A percentile compares a stretch with the other conserved stretches of the same genome.
phyloP scores from a whole-genome alignment of 495 filamentous ascomycete species.

The Aspergillus incahuasiensis region DNA sequence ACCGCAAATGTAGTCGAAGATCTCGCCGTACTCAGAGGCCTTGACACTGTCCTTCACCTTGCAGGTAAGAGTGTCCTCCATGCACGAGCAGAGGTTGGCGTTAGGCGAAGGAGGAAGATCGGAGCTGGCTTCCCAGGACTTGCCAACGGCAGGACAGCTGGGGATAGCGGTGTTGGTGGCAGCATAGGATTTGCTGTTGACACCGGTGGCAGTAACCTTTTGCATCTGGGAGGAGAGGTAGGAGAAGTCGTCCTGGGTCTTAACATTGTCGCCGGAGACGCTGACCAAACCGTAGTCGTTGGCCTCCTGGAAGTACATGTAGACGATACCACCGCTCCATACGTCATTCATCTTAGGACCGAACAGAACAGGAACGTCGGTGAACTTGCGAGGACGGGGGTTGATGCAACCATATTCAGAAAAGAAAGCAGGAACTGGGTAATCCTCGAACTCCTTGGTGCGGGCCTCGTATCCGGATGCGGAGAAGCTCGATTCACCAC shows the following conservation, averaged over 20 bases:
- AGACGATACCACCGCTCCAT: slow-evolving; percentile 93
- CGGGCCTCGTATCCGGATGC: slow-evolving; percentile 74
- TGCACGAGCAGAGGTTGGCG: slow-evolving; percentile 74
- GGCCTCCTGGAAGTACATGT: slow-evolving; percentile 93
- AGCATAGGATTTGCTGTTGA: slow-evolving; percentile 61
- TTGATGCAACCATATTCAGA: slow-evolving; percentile 97
- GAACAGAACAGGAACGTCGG: slow-evolving; percentile 80
- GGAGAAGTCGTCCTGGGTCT: slow-evolving; percentile 67
- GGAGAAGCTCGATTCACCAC: slow-evolving; percentile 70
- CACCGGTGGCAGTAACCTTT: slow-evolving; percentile 59
- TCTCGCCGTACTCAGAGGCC: slow-evolving; percentile 51
- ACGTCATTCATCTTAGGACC: slow-evolving; percentile 74
- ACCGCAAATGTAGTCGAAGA: slow-evolving; percentile 75
- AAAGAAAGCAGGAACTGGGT: slow-evolving; percentile 92
- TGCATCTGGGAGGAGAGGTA: slow-evolving; percentile 68
- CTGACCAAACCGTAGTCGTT: slow-evolving; percentile 88
- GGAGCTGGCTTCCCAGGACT: slow-evolving; percentile 65
- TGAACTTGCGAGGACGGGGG: slow-evolving; percentile 70
- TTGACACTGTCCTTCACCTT: slow-evolving; percentile 51
- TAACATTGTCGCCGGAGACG: slow-evolving; percentile 50
- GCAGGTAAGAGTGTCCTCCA: slow-evolving; percentile 71
- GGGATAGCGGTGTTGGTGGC: slow-evolving; percentile 62
- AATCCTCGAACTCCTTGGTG: slow-evolving; percentile 78
- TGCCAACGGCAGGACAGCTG: slow-evolving; percentile 64
- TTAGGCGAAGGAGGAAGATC: slow-evolving; percentile 83